phyloP scores from a whole-genome alignment of 192 early-diverging fungal genomes.

The Thamnidium elegans region DNA sequence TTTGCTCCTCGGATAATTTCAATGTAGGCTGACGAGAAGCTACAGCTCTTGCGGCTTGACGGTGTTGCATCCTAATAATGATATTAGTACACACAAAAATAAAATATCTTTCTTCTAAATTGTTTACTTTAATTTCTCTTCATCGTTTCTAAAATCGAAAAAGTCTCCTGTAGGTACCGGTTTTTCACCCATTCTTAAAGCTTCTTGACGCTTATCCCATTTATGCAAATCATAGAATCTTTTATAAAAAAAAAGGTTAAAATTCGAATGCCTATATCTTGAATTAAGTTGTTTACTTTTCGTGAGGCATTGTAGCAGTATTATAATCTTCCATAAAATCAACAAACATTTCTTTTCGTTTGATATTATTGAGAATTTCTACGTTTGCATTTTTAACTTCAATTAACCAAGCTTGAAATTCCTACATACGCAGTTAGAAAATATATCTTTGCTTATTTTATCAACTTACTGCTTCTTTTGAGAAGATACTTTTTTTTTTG shows the following conservation, averaged over 20 bases:
- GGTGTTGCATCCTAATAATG: slow-evolving; percentile 26
- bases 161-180: slow-evolving; percentile 9
- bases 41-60: slow-evolving; percentile 17
- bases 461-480: slow-evolving; percentile 33
- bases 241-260: not conserved
- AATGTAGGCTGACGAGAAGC: slow-evolving; percentile 16
- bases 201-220: slow-evolving; percentile 49
- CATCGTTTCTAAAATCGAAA: slow-evolving; percentile 50
- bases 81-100: not conserved
- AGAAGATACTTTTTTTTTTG: slow-evolving; percentile 26
- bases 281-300: slow-evolving; percentile 36
- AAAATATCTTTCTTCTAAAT: not conserved
- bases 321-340: slow-evolving; percentile 65
- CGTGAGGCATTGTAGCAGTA: slow-evolving; percentile 60
- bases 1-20: slow-evolving; percentile 40
- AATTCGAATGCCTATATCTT: not conserved
- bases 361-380: slow-evolving; percentile 45
- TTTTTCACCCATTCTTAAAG: slow-evolving; percentile 46
- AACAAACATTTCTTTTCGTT: slow-evolving; percentile 51
- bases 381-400: slow-evolving; percentile 49
- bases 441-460: too few species aligned
- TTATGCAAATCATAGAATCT: slow-evolving; percentile 48
- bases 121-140: slow-evolving; percentile 42
- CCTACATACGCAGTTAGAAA: slow-evolving; percentile 20
- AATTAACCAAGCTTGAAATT: slow-evolving; percentile 57